Evolutionary conservation across 495 filamentous ascomycete species (phyloP), one percentile per base, ranked within the genome.

Genomic region (Penicillium angulare): DNA sequence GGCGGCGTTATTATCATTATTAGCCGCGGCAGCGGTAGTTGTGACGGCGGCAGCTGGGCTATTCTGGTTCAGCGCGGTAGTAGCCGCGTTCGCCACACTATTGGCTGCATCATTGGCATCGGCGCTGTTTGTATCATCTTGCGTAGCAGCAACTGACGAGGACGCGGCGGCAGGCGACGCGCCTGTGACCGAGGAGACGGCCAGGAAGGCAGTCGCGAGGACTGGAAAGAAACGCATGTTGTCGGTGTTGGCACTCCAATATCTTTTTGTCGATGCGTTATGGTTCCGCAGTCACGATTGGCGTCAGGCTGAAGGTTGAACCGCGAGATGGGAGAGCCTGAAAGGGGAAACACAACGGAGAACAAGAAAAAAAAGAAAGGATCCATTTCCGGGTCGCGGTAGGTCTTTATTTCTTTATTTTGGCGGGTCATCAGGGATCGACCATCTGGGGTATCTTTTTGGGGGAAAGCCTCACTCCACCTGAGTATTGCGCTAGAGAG

Each of bases 361-460:
- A 44, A 42, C 38, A 47, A 17, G 20, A 10, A 20, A 23, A 36
- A 13, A 31, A 12, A 27, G 9, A 18, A n/a, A n/a, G 13, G 23
- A 27, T 12, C 33, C 12, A n/a, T n/a, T 22, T 10, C 20, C 20
- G 55, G 61, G 50, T 41, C 32, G 40, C 43, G 36, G 39, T 47
- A 56, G 54, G 39, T 56, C 58, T 64, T 64, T 64, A 64, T 61
- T 58, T 56, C 58, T 64, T 64, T 64, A 64, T 61, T 58, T 61
- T 43, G 50, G 43, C 20, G 43, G 34, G n/a, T 31, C 16, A 22
- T 44, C n/a, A n/a, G 47, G 41, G 61, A 64, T 64, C 61, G 29
- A 35, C 47, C 47, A 34, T 40, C 32, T 27, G 38, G 49, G 44
- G 31, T 31, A 55, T 49, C 52, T 27, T 52, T 55, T 59, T 52